Evolutionary conservation across 805 yeast species (phyloP).

Genomic region (Cyberlindnera euphorbiiphila): DNA sequence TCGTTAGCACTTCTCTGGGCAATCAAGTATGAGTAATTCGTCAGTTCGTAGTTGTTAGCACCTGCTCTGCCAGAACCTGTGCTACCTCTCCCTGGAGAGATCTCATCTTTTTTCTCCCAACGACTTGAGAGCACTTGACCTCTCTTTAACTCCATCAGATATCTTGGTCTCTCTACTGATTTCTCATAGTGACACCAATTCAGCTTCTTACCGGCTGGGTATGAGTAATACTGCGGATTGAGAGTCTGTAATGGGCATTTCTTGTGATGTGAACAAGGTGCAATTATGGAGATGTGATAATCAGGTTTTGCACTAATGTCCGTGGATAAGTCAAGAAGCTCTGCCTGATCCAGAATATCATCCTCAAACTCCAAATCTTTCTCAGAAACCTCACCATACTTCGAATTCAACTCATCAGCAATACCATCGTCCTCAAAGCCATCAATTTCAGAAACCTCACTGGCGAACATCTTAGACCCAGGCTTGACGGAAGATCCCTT

Average conservation of each 20-base stretch:
- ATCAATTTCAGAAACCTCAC: constrained; percentile 9
- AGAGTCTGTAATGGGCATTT: constrained; percentile 82
- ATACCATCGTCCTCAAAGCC: constrained; percentile 21
- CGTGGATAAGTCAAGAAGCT: neutral
- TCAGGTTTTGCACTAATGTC: constrained; percentile 4
- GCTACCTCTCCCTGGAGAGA: constrained; percentile 49
- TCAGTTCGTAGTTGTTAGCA: constrained; percentile 65
- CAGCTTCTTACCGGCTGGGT: constrained; percentile 53
- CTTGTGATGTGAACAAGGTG: constrained; percentile 90
- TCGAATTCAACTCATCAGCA: constrained; percentile 33
- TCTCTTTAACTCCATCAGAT: constrained; percentile 75
- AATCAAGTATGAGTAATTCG: constrained; percentile 71
- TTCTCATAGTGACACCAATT: constrained; percentile 76
- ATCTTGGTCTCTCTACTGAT: constrained; percentile 72
- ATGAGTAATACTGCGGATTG: constrained; percentile 60
- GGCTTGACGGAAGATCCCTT: constrained; percentile 41
- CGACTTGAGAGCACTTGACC: constrained; percentile 69
- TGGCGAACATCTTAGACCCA: constrained; percentile 10
- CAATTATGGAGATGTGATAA: constrained; percentile 62
- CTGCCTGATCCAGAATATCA: constrained; percentile 29
- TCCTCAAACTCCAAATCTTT: constrained; percentile 47
- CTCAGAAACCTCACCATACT: constrained; percentile 40
- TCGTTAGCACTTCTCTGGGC: constrained; percentile 56
- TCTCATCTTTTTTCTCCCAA: constrained; percentile 52
- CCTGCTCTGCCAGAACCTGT: constrained; percentile 67